Percentiles rank a stretch among this genome's conserved stretches.
Evolutionary conservation across 2,329 filamentous ascomycete species (phyloP).

Genomic region (Aspergillus melleus): DNA sequence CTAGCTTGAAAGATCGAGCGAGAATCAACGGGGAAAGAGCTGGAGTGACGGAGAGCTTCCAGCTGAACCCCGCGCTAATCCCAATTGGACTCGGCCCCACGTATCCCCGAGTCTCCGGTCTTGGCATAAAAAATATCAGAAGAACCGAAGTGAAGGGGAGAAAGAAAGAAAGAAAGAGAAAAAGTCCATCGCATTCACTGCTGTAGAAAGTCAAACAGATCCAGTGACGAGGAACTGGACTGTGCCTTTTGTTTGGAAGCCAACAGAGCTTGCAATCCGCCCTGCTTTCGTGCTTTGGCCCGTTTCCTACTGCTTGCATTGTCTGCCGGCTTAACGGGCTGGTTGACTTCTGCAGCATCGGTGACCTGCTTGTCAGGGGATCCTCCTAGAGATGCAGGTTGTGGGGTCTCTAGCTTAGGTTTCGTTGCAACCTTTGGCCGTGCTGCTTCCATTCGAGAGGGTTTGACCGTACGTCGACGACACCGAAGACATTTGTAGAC

Average conservation of each 20-base stretch:
- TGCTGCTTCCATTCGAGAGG: conserved; percentile 19
- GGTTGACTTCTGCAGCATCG: conserved; percentile 6
- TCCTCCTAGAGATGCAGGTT: conserved; percentile 12
- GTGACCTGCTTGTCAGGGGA: conserved; percentile 10
- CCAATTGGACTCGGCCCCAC: conserved; percentile 20
- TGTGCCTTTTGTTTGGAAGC: conserved; percentile 41
- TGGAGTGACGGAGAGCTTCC: conserved; percentile 1
- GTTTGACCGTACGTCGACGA: conserved; percentile 32
- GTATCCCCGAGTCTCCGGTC: conserved; percentile 17
- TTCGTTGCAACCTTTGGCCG: conserved; percentile 7
- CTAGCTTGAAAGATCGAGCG: neutral
- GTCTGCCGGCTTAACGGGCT: conserved; percentile 27
- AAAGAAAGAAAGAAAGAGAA: neutral
- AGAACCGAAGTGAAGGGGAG: conserved; percentile 1
- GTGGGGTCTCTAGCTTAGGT: conserved; percentile 8
- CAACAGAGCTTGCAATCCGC: conserved; percentile 56
- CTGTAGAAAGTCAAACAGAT: conserved; percentile 57
- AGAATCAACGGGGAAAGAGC: neutral
- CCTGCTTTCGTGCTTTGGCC: conserved; percentile 55
- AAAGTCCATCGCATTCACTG: conserved; percentile 21
- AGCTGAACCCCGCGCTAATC: conserved; percentile 36
- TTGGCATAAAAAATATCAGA: conserved; percentile 20
- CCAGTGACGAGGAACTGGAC: conserved; percentile 39
- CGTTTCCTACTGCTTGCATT: conserved; percentile 56
- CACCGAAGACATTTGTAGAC: conserved; percentile 42